Percentiles rank a stretch among this genome's conserved stretches.
Evolutionary conservation across 108 stramenopile species (phyloP).

Genomic region (Skeletonema tropicum): DNA sequence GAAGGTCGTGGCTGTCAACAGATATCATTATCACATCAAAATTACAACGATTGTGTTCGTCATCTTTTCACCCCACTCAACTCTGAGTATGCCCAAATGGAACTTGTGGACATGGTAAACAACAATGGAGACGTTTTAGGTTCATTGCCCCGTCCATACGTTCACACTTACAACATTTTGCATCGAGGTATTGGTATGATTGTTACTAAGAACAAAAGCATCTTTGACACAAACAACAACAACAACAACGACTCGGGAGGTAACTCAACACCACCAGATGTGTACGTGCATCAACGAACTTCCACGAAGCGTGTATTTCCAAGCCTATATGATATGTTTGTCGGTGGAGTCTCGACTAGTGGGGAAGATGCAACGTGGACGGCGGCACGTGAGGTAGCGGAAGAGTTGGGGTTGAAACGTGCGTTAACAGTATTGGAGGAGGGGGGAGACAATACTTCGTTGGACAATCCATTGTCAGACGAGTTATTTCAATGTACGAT

Average conservation of each 20-base stretch:
- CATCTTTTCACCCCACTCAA: constrained; percentile 12
- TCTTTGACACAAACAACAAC: constrained; percentile 10
- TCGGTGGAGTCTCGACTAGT: constrained; percentile 71
- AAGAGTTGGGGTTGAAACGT: constrained; percentile 69
- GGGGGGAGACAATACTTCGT: not conserved
- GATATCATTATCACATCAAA: not conserved
- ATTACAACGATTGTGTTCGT: constrained; percentile 7
- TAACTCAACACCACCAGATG: constrained; percentile 10
- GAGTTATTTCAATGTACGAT: constrained; percentile 66
- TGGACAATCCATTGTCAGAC: constrained; percentile 37
- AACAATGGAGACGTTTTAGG: constrained; percentile 29
- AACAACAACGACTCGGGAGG: not conserved
- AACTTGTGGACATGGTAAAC: constrained; percentile 48
- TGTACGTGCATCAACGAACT: constrained; percentile 76
- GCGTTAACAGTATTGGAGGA: constrained; percentile 26
- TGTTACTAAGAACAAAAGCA: constrained; percentile 54
- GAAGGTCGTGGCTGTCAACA: constrained; percentile 8
- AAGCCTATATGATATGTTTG: constrained; percentile 84
- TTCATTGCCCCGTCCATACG: constrained; percentile 56
- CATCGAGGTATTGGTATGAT: constrained; percentile 81
- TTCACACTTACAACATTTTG: constrained; percentile 72
- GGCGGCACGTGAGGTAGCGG: constrained; percentile 74
- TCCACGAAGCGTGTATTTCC: constrained; percentile 81
- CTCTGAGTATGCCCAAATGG: constrained; percentile 15
- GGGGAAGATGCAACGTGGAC: constrained; percentile 63